These are phyloP conservation scores for Trichoderma sp. DNA, from an alignment of 2,329 filamentous ascomycete genomes.

Conservation along the genomic window DNA sequence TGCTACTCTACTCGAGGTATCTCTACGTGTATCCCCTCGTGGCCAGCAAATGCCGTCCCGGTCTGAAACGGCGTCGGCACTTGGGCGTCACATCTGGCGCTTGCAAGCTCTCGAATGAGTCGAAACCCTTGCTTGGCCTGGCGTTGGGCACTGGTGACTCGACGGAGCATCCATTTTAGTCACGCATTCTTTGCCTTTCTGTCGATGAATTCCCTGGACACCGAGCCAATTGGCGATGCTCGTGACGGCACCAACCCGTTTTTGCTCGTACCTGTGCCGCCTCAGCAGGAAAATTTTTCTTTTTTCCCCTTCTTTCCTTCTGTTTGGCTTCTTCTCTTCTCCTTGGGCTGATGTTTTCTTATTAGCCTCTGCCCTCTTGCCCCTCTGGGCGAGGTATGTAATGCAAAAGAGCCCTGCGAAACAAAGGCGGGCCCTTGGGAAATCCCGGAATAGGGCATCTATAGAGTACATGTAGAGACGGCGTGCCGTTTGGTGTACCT, in stretches of 20 bases:
- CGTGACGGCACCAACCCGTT: conserved; percentile 5
- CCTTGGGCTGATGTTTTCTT: not conserved
- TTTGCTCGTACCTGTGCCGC: not conserved
- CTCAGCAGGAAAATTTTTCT: not conserved
- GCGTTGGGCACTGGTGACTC: conserved; percentile 23
- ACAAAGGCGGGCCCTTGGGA: not conserved
- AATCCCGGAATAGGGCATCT: not conserved
- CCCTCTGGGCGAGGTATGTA: not conserved
- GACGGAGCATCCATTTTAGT: conserved; percentile 11
- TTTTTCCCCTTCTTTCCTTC: not conserved
- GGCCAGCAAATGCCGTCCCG: conserved; percentile 10
- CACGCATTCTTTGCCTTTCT: conserved; percentile 6
- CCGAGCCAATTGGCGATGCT: conserved; percentile 15
- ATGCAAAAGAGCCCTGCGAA: conserved; percentile 3
- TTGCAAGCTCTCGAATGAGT: conserved; percentile 20
- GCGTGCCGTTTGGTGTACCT: conserved; percentile 9
- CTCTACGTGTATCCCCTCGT: not conserved
- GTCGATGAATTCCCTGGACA: conserved; percentile 14
- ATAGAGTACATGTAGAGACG: not conserved
- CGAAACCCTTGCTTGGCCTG: conserved; percentile 15
- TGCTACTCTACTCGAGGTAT: not conserved
- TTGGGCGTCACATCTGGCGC: conserved; percentile 19
- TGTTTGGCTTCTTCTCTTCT: not conserved
- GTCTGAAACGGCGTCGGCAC: conserved; percentile 15
- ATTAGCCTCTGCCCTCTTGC: not conserved